Conservation (phyloP, 2,329 filamentous ascomycete genomes). For the Penicillium sp. region DNA sequence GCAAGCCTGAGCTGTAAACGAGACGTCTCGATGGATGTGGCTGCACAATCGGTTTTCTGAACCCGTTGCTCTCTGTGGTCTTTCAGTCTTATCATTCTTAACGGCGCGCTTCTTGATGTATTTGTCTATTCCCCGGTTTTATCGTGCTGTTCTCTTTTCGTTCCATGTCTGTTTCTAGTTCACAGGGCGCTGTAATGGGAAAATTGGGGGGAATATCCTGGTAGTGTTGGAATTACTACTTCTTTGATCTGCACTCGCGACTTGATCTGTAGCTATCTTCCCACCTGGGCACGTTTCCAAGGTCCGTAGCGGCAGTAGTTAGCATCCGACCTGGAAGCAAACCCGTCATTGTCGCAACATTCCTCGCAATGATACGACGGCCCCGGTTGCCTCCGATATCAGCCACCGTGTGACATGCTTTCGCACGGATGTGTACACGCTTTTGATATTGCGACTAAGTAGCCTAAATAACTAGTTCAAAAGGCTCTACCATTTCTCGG, state of each 20-base stretch:
- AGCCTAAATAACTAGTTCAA: too few relatives aligned
- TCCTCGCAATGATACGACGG: not conserved
- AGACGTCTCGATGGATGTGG: not conserved
- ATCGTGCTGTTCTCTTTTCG: slow-evolving; percentile 15
- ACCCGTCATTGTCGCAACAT: not conserved
- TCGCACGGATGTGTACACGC: not conserved
- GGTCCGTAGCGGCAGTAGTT: too few relatives aligned
- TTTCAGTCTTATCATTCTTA: slow-evolving; percentile 19
- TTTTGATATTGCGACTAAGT: too few relatives aligned
- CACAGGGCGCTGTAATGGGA: slow-evolving; percentile 41
- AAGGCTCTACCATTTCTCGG: too few relatives aligned
- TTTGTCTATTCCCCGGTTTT: slow-evolving; percentile 26
- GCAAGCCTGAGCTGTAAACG: slow-evolving; percentile 47
- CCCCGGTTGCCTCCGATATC: not conserved
- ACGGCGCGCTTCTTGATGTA: slow-evolving; percentile 27
- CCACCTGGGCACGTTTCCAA: too few relatives aligned
- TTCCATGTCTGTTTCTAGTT: slow-evolving; percentile 28
- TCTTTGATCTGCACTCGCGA: slow-evolving; percentile 13
- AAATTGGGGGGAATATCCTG: slow-evolving; percentile 34
- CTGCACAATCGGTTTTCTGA: not conserved
- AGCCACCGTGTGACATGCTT: not conserved
- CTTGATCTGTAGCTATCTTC: not conserved
- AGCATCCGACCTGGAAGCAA: too few relatives aligned
- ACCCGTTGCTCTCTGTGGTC: slow-evolving; percentile 4
- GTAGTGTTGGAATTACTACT: slow-evolving; percentile 32